Conservation (phyloP, 306 rosid genomes). For the Trichosanthes truncata region DNA sequence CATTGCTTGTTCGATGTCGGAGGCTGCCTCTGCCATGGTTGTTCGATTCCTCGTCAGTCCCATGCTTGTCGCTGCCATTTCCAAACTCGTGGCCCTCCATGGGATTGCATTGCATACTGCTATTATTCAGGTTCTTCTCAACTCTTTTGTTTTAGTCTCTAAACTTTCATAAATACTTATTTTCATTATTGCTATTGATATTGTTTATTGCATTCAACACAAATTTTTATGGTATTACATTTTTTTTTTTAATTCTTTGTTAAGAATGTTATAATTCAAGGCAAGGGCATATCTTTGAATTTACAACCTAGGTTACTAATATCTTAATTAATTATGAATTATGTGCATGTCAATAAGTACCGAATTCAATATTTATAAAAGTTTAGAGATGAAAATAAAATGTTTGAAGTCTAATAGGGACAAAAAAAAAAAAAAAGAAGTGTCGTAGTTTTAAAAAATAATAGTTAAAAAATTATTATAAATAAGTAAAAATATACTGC, state of each 20-base stretch:
- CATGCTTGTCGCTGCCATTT: conserved; percentile 57
- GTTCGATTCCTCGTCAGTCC: conserved; percentile 76
- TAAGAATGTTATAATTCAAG: neutral
- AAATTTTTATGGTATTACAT: no score
- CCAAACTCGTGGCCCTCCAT: conserved; percentile 46
- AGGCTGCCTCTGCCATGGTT: conserved; percentile 59
- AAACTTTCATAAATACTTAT: neutral
- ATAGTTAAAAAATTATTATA: no score
- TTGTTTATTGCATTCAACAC: no score
- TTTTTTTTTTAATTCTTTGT: neutral
- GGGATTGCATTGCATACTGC: conserved; percentile 67
- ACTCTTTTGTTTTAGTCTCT: neutral
- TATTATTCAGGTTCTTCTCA: conserved; percentile 55
- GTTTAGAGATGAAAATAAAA: no score
- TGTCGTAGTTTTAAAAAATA: no score
- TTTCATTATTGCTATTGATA: neutral
- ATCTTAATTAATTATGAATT: no score
- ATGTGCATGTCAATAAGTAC: no score
- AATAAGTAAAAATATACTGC: no score
- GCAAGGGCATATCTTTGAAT: neutral
- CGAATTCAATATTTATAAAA: no score
- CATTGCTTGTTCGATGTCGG: conserved; percentile 64
- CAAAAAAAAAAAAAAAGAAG: no score
- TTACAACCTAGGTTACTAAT: no score
- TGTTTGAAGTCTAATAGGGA: no score